Evolutionary conservation across 1,139 yeast species (phyloP), one percentile per base, ranked within the genome.

Genomic region (Geotrichum reessii): DNA sequence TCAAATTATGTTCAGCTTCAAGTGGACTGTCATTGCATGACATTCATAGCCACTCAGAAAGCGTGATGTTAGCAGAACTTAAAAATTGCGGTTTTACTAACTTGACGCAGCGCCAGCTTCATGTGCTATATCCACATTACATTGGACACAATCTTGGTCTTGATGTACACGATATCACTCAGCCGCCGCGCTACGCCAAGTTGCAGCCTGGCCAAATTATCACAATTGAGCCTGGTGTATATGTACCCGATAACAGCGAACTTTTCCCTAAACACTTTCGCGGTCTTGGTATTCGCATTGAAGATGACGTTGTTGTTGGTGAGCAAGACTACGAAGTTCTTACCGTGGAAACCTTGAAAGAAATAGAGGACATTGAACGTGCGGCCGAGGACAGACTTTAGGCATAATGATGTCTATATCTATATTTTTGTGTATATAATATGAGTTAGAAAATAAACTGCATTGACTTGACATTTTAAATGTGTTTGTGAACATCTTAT

Each of bases 91-190:
- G 97, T 0, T 68, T 75, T 4, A 70, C 75, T 24, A 58, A 66
- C 6, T 53, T 68, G 21, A 54, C 66, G 12, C 61, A 64, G 24
- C 51, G 61, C 21, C 66, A 67, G 47, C 60, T 71, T 27, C 58
- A 63, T 31, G 69, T 73, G 46, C 74, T 93, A 47, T 95, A 92
- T 69, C 98, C 98, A 0, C 99, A 95, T 72, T 91, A 89, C 67
- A 85, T 95, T 63, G 99, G 99, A 2, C 99, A 95, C 71, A 93
- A 93, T 68, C 76, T 95, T 53, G 99, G 99, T 0, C 74, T 95
- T 52, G 99, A 93, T 67, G 88, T 92, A 42, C 98, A 92, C 73
- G 98, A 92, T 70, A 79, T 86, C 28, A 47, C 80, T 78, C 57
- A 82, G 85, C 33, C 79, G 84, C 68, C 78, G 71, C 65, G 80